Conservation (phyloP, 129 eudicot species). For the Lonicera japonica region DNA sequence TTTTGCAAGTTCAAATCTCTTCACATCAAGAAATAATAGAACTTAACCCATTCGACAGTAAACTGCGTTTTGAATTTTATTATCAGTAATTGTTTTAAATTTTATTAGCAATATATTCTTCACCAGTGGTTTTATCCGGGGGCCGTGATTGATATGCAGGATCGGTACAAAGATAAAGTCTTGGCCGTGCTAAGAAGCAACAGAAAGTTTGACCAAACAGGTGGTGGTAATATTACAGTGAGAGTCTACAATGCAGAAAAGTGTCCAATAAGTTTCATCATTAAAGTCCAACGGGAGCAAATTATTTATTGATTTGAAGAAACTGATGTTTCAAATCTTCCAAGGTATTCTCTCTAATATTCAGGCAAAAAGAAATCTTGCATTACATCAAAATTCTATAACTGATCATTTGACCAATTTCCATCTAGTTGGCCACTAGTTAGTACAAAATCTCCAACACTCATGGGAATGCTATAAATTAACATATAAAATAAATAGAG, state of each 20-base stretch:
- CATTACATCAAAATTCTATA: not conserved
- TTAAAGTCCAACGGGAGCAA: no score
- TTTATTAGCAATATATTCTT: not conserved
- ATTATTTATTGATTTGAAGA: no score
- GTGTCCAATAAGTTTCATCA: no score
- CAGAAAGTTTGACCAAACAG: no score
- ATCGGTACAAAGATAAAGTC: no score
- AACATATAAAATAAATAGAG: conserved; percentile 3
- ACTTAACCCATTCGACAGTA: not conserved
- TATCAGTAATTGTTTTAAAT: conserved; percentile 1
- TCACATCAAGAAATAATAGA: no score
- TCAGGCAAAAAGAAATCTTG: not conserved
- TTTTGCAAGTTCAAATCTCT: no score
- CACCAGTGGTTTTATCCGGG: not conserved
- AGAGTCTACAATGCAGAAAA: no score
- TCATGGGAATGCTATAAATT: conserved; percentile 6
- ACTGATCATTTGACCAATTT: not conserved
- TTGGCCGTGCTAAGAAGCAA: no score
- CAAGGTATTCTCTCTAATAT: no score
- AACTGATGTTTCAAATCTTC: no score
- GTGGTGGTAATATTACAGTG: no score
- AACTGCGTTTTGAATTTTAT: not conserved
- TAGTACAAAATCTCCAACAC: not conserved
- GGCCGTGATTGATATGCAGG: not conserved
- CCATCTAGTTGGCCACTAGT: not conserved